These are phyloP conservation scores for Tricladium varicosporioides DNA, from an alignment of 2,329 filamentous ascomycete genomes.

Conservation along the genomic window DNA sequence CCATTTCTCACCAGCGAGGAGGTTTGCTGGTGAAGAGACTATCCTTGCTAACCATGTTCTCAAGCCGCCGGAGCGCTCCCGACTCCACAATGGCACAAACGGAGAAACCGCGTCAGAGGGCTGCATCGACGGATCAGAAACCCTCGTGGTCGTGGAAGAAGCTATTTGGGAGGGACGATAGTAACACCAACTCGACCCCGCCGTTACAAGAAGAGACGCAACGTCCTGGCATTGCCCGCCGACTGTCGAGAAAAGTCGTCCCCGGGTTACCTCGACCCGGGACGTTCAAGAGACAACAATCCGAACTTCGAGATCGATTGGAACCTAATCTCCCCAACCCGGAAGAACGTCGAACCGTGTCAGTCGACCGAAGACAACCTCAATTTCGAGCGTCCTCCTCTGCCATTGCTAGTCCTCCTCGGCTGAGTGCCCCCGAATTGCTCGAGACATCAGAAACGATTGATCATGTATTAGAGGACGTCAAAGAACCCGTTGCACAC, in stretches of 20 bases:
- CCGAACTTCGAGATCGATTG: conserved; percentile 73
- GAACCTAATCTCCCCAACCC: conserved; percentile 61
- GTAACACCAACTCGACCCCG: conserved; percentile 14
- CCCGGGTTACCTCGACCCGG: conserved; percentile 73
- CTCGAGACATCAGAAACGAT: conserved; percentile 25
- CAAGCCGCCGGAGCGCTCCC: conserved; percentile 20
- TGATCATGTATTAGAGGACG: conserved; percentile 19
- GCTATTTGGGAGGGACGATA: conserved; percentile 32
- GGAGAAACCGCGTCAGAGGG: conserved; percentile 26
- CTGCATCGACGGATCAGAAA: conserved; percentile 30
- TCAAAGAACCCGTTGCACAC: conserved; percentile 11
- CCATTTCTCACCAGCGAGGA: conserved; percentile 1
- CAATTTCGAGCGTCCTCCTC: conserved; percentile 25
- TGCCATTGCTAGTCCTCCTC: conserved; percentile 17
- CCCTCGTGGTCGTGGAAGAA: conserved; percentile 33
- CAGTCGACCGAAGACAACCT: conserved; percentile 51
- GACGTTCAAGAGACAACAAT: conserved; percentile 81
- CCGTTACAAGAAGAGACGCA: conserved; percentile 20
- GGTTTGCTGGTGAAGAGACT: conserved; percentile 5
- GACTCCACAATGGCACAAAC: conserved; percentile 29
- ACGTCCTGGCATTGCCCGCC: conserved; percentile 28
- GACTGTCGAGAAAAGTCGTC: conserved; percentile 58
- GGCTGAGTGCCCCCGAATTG: conserved; percentile 33
- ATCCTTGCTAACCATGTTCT: conserved; percentile 22
- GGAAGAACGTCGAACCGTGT: conserved; percentile 70